phyloP scores from a whole-genome alignment of 306 rosid species.

The Vigna radiata region DNA sequence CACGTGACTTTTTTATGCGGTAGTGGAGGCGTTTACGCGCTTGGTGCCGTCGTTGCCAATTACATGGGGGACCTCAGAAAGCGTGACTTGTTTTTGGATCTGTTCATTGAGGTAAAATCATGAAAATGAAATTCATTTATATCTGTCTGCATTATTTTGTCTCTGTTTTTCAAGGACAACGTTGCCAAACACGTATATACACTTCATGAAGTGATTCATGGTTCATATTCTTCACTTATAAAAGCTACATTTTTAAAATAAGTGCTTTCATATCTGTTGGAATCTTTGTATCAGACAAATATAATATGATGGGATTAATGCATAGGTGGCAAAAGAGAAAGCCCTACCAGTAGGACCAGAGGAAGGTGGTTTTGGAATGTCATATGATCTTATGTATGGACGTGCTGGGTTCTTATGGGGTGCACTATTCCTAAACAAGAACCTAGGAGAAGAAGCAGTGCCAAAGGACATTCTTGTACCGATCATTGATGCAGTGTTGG shows the following conservation, averaged over 20 bases:
- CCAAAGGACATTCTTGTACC: constrained; percentile 68
- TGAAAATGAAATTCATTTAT: not conserved
- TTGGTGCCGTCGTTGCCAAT: constrained; percentile 84
- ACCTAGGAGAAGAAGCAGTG: constrained; percentile 63
- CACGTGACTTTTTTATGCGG: constrained; percentile 88
- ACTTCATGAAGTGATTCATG: not conserved
- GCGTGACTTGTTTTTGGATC: constrained; percentile 65
- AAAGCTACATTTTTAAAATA: not conserved
- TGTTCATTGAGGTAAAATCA: constrained; percentile 70
- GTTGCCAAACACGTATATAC: not conserved
- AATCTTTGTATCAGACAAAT: not conserved
- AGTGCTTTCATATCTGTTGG: not conserved
- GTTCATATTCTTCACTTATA: not conserved
- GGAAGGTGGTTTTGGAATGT: constrained; percentile 99
- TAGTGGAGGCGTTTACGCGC: constrained; percentile 75
- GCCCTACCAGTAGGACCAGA: constrained; percentile 89
- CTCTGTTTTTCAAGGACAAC: not conserved
- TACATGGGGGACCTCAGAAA: constrained; percentile 66
- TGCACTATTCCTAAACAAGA: constrained; percentile 72
- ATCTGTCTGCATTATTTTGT: not conserved
- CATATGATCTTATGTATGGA: constrained; percentile 89
- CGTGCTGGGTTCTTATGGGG: constrained; percentile 91
- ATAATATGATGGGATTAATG: not conserved
- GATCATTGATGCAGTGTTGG: constrained; percentile 72
- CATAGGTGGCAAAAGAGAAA: constrained; percentile 75